phyloP scores from a whole-genome alignment of 2,329 filamentous ascomycete genomes.

The Hortaea werneckii region DNA sequence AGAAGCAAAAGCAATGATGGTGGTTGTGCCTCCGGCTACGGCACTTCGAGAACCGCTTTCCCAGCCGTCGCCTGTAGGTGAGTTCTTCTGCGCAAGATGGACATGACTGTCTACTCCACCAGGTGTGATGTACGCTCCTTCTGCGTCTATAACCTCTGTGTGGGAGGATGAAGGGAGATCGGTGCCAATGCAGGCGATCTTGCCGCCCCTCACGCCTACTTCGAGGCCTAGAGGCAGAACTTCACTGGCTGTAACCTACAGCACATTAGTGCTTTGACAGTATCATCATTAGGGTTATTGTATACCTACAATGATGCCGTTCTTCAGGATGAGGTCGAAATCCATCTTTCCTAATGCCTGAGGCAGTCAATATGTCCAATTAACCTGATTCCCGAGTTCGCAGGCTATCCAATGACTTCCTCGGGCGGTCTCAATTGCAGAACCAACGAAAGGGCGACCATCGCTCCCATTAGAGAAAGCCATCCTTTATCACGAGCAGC shows the following conservation, averaged over 20 bases:
- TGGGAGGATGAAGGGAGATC: constrained; percentile 24
- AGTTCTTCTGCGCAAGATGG: constrained; percentile 38
- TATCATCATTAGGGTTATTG: background rate
- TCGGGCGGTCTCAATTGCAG: no score
- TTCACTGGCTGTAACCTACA: constrained; percentile 32
- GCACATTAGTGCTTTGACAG: background rate
- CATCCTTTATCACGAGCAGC: no score
- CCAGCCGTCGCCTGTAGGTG: constrained; percentile 35
- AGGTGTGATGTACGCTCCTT: constrained; percentile 37
- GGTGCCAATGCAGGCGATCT: constrained; percentile 36
- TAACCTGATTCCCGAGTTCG: no score
- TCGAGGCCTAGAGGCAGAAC: constrained; percentile 34
- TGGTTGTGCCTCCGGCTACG: constrained; percentile 50
- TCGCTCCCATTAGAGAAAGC: no score
- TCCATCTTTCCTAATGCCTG: constrained; percentile 9
- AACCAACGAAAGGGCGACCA: no score
- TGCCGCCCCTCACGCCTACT: constrained; percentile 39
- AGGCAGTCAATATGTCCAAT: no score
- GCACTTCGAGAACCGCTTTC: constrained; percentile 44
- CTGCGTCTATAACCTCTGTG: constrained; percentile 35
- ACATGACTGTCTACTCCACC: constrained; percentile 43
- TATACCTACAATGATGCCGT: constrained; percentile 31
- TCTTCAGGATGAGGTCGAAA: constrained; percentile 33
- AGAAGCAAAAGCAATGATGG: constrained; percentile 48
- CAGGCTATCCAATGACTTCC: no score